A percentile compares a stretch with the other conserved stretches of the same genome.
These are phyloP conservation scores for Suillus discolor DNA, from an alignment of 768 basidiomycete genomes.

Conservation along the genomic window DNA sequence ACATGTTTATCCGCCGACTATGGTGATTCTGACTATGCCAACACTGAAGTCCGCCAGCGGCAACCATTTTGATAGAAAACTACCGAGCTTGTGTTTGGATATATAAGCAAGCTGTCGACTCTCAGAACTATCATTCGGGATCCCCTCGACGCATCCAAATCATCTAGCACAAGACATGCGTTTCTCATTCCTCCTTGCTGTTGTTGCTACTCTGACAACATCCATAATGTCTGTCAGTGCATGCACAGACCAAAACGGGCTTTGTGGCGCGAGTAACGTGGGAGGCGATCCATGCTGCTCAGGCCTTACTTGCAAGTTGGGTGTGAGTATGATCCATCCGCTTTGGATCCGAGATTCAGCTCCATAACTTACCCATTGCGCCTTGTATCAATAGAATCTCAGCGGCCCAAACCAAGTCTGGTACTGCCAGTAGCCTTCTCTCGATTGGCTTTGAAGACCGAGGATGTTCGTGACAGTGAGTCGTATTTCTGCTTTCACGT, in stretches of 20 bases:
- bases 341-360: not conserved
- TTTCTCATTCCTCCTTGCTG: not conserved
- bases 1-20: not conserved
- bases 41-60: not conserved
- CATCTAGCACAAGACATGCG: not conserved
- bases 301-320: not conserved
- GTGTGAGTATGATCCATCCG: not conserved
- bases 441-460: not conserved
- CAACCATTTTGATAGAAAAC: not conserved
- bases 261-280: not conserved
- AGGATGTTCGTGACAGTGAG: not conserved
- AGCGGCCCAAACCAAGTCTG: fast-evolving
- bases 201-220: not conserved
- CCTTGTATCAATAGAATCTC: not conserved
- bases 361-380: not conserved
- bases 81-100: not conserved
- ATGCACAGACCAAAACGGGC: not conserved
- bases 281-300: not conserved
- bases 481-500: not conserved
- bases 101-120: not conserved
- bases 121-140: not conserved
- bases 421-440: not conserved
- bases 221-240: not conserved
- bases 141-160: not conserved
- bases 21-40: not conserved